Evolutionary conservation across 192 early-diverging fungal species (phyloP).

Genomic region (Coemansia umbellata): DNA sequence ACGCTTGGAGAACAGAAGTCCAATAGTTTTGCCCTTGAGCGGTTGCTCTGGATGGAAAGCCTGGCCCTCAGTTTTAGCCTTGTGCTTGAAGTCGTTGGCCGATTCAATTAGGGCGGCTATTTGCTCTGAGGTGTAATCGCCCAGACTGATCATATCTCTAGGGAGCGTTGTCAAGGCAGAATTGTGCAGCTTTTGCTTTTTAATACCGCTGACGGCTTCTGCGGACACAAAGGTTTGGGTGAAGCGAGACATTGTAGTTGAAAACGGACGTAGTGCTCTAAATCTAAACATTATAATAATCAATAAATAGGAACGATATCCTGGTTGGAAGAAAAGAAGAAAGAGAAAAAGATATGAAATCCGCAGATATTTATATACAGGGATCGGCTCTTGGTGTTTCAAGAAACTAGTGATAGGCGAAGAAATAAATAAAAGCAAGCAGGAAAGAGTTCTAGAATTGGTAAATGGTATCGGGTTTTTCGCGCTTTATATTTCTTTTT

Average conservation of each 20-base stretch:
- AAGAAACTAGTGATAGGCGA: not conserved
- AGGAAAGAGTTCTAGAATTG: too few species aligned
- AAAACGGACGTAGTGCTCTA: slow-evolving; percentile 9
- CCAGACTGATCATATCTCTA: slow-evolving; percentile 55
- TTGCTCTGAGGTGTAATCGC: slow-evolving; percentile 74
- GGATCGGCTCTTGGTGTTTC: too few species aligned
- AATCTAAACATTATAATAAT: slow-evolving; percentile 24
- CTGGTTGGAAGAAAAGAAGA: not conserved
- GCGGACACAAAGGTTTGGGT: slow-evolving; percentile 11
- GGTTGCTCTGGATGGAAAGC: slow-evolving; percentile 53
- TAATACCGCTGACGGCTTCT: not conserved
- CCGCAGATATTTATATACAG: too few species aligned
- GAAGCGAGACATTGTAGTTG: slow-evolving; percentile 20
- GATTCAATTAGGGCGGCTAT: slow-evolving; percentile 73
- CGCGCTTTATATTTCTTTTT: too few species aligned
- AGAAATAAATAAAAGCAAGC: not conserved
- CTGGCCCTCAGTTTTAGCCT: slow-evolving; percentile 58
- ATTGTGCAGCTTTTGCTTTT: slow-evolving; percentile 6
- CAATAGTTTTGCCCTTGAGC: slow-evolving; percentile 81
- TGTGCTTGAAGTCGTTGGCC: slow-evolving; percentile 76
- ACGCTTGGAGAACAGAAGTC: slow-evolving; percentile 91
- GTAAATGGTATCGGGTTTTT: too few species aligned
- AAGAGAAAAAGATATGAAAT: not conserved
- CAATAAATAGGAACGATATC: not conserved
- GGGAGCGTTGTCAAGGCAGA: slow-evolving; percentile 28